A percentile compares a stretch with the other conserved stretches of the same genome.
Evolutionary conservation across 768 basidiomycete species (phyloP).

Genomic region (Tephrocybe sp.): DNA sequence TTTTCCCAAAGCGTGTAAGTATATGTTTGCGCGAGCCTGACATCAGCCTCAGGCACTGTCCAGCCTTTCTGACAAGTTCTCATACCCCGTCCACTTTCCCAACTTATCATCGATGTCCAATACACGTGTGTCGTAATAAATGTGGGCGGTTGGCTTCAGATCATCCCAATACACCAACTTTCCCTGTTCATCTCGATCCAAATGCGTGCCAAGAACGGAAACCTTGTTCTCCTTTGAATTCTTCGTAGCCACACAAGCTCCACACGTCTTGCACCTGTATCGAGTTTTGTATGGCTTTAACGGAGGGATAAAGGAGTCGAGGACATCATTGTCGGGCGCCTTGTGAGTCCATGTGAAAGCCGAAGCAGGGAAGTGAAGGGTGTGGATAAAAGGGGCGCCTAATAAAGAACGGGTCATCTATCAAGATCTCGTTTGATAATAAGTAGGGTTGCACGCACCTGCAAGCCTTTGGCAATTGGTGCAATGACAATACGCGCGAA

Average conservation of each 20-base stretch:
- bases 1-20: too few species aligned
- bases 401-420: neutral
- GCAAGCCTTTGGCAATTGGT: constrained; percentile 64
- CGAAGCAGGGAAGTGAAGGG: constrained; percentile 51
- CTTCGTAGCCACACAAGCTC: constrained; percentile 49
- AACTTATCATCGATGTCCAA: constrained; percentile 56
- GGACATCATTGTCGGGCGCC: constrained; percentile 28
- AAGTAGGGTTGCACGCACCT: constrained; percentile 32
- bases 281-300: constrained; percentile 61
- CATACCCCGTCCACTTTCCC: constrained; percentile 70
- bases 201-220: constrained; percentile 59
- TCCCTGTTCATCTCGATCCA: constrained; percentile 54
- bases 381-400: constrained; percentile 66
- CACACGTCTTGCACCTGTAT: constrained; percentile 63
- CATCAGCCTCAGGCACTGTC: constrained; percentile 12
- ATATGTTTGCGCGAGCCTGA: too few species aligned
- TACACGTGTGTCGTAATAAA: constrained; percentile 66
- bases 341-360: constrained; percentile 57
- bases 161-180: constrained; percentile 51
- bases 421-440: neutral
- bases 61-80: constrained; percentile 41
- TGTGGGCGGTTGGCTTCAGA: constrained; percentile 63
- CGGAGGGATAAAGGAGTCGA: constrained; percentile 50
- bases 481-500: constrained; percentile 71
- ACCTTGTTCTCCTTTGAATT: constrained; percentile 48